Base-by-base conservation (phyloP, 495 filamentous ascomycete species). In the Acidiella bohemica region DNA sequence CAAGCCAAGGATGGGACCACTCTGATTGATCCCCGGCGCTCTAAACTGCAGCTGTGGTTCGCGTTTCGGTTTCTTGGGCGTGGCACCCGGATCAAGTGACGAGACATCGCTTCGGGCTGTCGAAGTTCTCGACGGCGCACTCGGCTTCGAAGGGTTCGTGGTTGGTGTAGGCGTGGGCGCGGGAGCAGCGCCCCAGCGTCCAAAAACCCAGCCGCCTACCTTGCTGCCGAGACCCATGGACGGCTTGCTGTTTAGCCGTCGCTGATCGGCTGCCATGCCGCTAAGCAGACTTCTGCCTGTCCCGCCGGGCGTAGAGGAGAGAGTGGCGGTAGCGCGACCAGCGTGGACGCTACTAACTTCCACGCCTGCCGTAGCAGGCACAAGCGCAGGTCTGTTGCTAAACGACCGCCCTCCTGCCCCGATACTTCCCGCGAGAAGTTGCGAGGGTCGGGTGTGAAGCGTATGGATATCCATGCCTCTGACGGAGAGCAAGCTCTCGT, bases 401-500 rank as follows among this genome's bases (percentile, higher is more conserved):
- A n/a, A n/a, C n/a, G n/a, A n/a, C n/a, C n/a, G n/a, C n/a, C n/a
- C n/a, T n/a, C n/a, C n/a, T n/a, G n/a, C n/a, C n/a, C n/a, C n/a
- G n/a, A n/a, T 27, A 7, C 25, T n/a, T 27, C 10, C 41, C 39
- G 35, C 47, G 38, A 36, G 54, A 37, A 44, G 48, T 41, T 36
- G 47, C 26, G 38, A 53, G 30, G 44, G 54, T 31, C 31, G 58
- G 37, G 37, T 39, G 28, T 39, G 51, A 46, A 40, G 51, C 23
- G 59, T 56, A 37, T 60, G 59, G 29, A 60, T 59, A 36, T 63
- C 60, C 53, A 62, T 57, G 11, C 58, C 57, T 11, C 51, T 51
- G 12, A 63, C 34, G 4, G 60, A 63, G 19, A 63, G 46, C 16
- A 63, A 28, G 39, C 51, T 56, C 34, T 63, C 60, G 46, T 63